Evolutionary conservation across 2,329 filamentous ascomycete genomes (phyloP), one percentile per base, ranked within the genome.

Genomic region (Xylariaceae sp.): DNA sequence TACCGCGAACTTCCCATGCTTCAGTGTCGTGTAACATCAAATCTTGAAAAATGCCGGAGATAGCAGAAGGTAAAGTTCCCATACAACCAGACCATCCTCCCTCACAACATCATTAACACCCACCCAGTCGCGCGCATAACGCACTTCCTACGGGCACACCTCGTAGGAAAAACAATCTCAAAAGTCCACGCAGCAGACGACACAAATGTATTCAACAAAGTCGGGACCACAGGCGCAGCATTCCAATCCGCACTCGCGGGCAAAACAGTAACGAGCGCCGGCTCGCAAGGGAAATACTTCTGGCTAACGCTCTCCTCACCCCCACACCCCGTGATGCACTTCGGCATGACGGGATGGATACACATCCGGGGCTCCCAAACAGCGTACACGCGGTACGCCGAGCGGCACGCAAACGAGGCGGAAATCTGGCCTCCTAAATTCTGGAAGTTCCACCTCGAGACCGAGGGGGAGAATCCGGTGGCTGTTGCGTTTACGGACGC

Each of bases 211-310:
- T 99, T 91, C 68, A 90, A 91, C 59, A 96, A 97, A 70, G 90
- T 84, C 17, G 90, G 91, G 30, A 95, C 88, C 0, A 89, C 80
- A 15, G 89, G 86, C 1, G 68, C 80, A 0, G 86, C 85, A 30
- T 90, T 99, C 55, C 76, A 88, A 59, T 78, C 81, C 47, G 83
- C 86, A 1, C 75, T 96, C 63, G 77, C 77, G 3, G 90, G 89
- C 5, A 92, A 87, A 62, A 89, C 83, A 63, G 82, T 83, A 3
- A 51, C 81, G 9, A 76, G 75, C 47, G 88, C 87, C 4, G 88
- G 87, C 4, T 90, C 87, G 52, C 94, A 96, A 66, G 94, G 94
- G 10, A 99, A 97, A 78, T 97, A 97, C 66, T 97, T 99, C 68
- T 99, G 94, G 83, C 81, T 74, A 32, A 71, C 73, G 76, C 75